These are phyloP conservation scores for Drechslerella dactyloides DNA, from an alignment of 2,329 filamentous ascomycete genomes.

Conservation along the genomic window DNA sequence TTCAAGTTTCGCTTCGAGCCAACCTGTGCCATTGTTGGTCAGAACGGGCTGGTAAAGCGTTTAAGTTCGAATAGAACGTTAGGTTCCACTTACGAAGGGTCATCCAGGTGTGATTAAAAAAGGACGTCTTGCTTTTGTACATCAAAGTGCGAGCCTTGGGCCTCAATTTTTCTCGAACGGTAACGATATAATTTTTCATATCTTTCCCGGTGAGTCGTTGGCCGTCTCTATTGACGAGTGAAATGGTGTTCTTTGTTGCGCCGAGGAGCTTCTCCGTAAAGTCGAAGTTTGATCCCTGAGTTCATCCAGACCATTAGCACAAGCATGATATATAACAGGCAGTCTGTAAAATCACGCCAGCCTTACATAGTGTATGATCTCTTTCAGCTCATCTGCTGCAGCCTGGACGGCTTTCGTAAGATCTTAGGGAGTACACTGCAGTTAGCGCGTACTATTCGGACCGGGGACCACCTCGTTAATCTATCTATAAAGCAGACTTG, in stretches of 20 bases:
- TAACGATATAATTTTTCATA: neutral
- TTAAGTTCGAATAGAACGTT: neutral
- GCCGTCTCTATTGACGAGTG: neutral
- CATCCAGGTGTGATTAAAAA: constrained; percentile 12
- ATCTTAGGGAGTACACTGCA: too few relatives aligned
- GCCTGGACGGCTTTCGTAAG: too few relatives aligned
- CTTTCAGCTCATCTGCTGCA: too few relatives aligned
- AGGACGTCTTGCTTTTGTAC: neutral
- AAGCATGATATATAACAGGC: neutral
- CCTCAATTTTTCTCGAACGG: neutral
- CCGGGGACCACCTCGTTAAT: too few relatives aligned
- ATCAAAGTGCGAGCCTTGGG: neutral
- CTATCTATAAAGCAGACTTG: neutral
- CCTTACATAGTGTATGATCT: too few relatives aligned
- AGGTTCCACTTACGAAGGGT: constrained; percentile 4
- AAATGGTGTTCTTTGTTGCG: neutral
- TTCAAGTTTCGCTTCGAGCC: too few relatives aligned
- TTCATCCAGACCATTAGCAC: neutral
- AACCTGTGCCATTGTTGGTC: too few relatives aligned
- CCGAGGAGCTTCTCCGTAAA: neutral
- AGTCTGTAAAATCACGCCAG: too few relatives aligned
- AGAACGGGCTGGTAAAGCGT: neutral
- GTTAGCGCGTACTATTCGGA: too few relatives aligned
- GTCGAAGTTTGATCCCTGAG: neutral
- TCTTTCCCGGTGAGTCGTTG: neutral